Evolutionary conservation across 306 rosid species (phyloP), one percentile per base, ranked within the genome.

Genomic region (Fragaria ananassa): DNA sequence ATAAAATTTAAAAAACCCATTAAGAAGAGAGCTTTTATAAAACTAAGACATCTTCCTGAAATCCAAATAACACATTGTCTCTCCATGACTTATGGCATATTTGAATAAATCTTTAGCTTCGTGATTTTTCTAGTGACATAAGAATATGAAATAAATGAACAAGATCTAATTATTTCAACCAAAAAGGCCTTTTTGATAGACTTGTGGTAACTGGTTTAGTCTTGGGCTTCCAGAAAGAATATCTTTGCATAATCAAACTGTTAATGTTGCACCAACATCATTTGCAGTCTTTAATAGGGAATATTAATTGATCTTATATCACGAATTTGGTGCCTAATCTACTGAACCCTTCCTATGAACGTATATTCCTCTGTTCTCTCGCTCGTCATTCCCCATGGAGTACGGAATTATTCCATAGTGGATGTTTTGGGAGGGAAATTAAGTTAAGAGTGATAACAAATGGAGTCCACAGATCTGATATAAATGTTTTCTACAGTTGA

Each of bases 401-500:
- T 35, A 7, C 14, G 50, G 62, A 58, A 60, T 51, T 49, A 21
- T 50, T 49, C 41, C 65, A 4, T 50, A 25, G 5, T 51, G 53
- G 41, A 37, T 50, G 53, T 64, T 35, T 49, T 39, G 2, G 27
- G 39, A 14, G 29, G 62, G 29, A 64, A 10, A 64, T 64, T 5
- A 41, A 31, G 7, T 11, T 21, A 23, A 35, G 50, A 44, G 37
- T 21, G 8, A 65, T 66, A 35, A 19, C 50, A 12, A 49, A 34
- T 50, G 51, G n/a, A 49, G 13, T 37, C 27, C 50, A 49, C 53
- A 56, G 63, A 31, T 71, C 27, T 60, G 65, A 75, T 78, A 74
- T 70, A 42, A 61, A 61, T 61, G 72, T 72, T 57, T 47, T 64
- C 13, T 66, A 54, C 66, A 13, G 51, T 72, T 45, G 75, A 21